Base-by-base conservation (phyloP, 164 flowering plant genomes). In the Tetracentron sinense region DNA sequence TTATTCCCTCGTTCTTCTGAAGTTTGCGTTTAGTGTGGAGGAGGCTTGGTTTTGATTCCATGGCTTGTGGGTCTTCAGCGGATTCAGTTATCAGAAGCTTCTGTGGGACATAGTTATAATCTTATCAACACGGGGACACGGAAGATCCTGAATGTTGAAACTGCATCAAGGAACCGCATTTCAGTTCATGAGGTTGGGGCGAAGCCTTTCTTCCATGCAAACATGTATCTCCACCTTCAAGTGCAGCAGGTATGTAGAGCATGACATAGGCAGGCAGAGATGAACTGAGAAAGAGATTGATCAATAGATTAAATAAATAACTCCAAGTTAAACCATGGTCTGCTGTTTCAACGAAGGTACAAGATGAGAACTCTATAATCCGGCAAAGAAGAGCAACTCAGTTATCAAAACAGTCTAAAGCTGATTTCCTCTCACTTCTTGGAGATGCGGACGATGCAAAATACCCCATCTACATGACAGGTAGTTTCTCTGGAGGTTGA, bases 101-200 rank as follows among this genome's bases (percentile, higher is more conserved):
- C 96, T 19, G 82, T 88, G 47, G 97, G 93, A 47, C 97, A 88
- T 58, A 82, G 93, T 72, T 91, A 91, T 58, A 91, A 88, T 72
- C 73, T 91, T 59, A 76, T 88, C 0, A 87, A 86, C 47, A 58
- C 74, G 23, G 63, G 30, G 29, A 56, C 59, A 23, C 78, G 90
- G 6, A 85, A 63, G 69, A 82, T 91, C 60, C 33, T 80, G 74
- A 89, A 83, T 51, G 87, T 86, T 12, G 94, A 89, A 73, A 81
- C 92, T 7, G 94, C 92, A 56, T 89, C 92, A 33, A 82, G 75
- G 67, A 77, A 77, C 23, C 76, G 90, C 10, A 33, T 79, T 26
- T 89, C 94, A 22, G 72, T 86, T 61, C 58, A 54, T 63, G 82
- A 81, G 57, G 70, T 89, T 28, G 86, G 83, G 27, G 49, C 56